A percentile compares a stretch with the other conserved stretches of the same genome.
These are phyloP conservation scores for Vaccinium macrocarpon DNA, from an alignment of 148 eudicot species.

Conservation along the genomic window DNA sequence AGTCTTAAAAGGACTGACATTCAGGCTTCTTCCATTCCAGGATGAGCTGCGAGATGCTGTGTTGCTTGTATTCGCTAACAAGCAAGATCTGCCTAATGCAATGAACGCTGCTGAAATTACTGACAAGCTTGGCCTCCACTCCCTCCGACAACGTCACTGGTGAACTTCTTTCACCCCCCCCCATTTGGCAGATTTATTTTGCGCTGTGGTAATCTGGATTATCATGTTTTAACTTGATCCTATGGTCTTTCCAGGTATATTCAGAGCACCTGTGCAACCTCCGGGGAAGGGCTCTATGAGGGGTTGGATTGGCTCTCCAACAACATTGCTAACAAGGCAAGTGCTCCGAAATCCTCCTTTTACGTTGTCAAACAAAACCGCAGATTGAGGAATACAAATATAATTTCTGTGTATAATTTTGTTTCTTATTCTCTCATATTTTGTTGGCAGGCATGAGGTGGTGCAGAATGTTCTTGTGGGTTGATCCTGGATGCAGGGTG, in stretches of 20 bases:
- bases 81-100: constrained; percentile 79
- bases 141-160: constrained; percentile 82
- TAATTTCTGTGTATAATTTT: background rate
- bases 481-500: constrained; percentile 32
- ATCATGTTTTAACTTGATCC: background rate
- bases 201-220: background rate
- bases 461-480: background rate
- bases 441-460: constrained; percentile 24
- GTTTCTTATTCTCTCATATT: background rate
- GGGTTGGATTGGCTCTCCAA: constrained; percentile 79
- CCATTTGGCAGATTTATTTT: background rate
- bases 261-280: constrained; percentile 80
- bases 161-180: constrained; percentile 1
- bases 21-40: constrained; percentile 26
- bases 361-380: background rate
- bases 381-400: background rate
- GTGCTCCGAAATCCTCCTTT: background rate
- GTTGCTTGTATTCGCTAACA: constrained; percentile 74
- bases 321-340: constrained; percentile 72
- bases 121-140: constrained; percentile 73
- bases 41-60: constrained; percentile 77
- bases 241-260: constrained; percentile 48
- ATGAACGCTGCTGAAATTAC: constrained; percentile 82
- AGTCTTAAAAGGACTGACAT: background rate
- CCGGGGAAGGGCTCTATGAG: constrained; percentile 74